Conservation (phyloP, 768 basidiomycete species). For the Suillus occidentalis region DNA sequence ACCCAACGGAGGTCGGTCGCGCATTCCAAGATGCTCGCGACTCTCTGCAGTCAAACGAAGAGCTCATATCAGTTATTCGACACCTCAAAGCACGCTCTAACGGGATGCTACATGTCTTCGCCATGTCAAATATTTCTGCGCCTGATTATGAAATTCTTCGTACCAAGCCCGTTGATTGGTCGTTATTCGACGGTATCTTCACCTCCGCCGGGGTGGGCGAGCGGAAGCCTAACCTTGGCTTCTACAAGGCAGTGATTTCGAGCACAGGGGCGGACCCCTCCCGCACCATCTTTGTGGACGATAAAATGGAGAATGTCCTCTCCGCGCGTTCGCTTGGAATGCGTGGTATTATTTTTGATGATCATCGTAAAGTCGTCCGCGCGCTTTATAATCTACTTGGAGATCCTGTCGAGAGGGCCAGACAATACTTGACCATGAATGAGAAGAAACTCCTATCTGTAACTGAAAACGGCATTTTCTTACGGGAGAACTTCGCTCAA, state of each 20-base stretch:
- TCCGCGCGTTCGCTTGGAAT: constrained; percentile 58
- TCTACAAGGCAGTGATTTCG: constrained; percentile 49
- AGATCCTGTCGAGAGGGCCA: constrained; percentile 46
- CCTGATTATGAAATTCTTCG: constrained; percentile 50
- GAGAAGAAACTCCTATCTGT: constrained; percentile 44
- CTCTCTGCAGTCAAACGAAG: constrained; percentile 44
- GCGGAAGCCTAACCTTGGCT: constrained; percentile 56
- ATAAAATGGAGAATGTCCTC: constrained; percentile 58
- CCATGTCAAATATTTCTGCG: constrained; percentile 60
- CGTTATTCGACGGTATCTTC: constrained; percentile 49
- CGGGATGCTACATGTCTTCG: constrained; percentile 42
- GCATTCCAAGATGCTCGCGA: constrained; percentile 50
- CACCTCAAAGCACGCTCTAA: constrained; percentile 42
- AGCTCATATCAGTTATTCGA: constrained; percentile 46
- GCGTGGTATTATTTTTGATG: constrained; percentile 52
- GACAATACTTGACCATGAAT: constrained; percentile 39
- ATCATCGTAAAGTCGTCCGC: constrained; percentile 40
- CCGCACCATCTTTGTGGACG: constrained; percentile 56
- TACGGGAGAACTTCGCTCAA: constrained; percentile 59
- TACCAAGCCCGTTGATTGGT: constrained; percentile 48
- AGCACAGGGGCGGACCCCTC: constrained; percentile 45
- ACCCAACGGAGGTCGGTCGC: constrained; percentile 38
- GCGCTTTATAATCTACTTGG: constrained; percentile 47
- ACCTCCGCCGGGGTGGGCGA: constrained; percentile 52
- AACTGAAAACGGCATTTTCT: constrained; percentile 39